Base-by-base conservation (phyloP, 2,329 filamentous ascomycete species). In the Fusarium sp. region DNA sequence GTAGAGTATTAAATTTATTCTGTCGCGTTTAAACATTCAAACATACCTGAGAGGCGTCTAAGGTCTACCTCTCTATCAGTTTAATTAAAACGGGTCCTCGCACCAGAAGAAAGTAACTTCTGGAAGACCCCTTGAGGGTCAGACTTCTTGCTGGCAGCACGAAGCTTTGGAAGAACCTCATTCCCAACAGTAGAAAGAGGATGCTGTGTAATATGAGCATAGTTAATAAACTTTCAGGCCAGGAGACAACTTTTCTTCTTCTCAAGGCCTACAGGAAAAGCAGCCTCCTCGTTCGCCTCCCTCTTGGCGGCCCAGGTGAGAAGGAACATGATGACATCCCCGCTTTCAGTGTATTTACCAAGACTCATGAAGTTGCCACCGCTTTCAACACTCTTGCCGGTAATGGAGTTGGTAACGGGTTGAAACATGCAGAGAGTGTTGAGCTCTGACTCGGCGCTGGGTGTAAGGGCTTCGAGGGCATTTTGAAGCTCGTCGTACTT, bases 161-260 rank as follows among this genome's bases (percentile, higher is more conserved):
- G 70, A 46, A 81, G 59, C 53, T 72, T 76, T 1, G 70, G 66
- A 20, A 82, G 56, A 23, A 79, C 80, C 25, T 77, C 75, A 10
- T 75, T 62, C 0, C 82, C 82, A 56, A 81, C 80, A 3, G 76
- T 72, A 3, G 70, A 41, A 11, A 83, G 71, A 4, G 77, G 75
- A 31, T 80, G 73, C 69, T 84, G 81, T 18, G 70, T 74, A 4
- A 68, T 60, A 41, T 79, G 74, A 3, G 81, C 81, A 47, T 84
- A 84, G 71, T 84, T 83, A 49, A 83, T 72, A 50, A 82, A 84
- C 43, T 70, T 72, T 74, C 75, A 77, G 6, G 71, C 55, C 62
- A 75, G n/a, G n/a, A n/a, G n/a, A n/a, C n/a, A n/a, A n/a, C n/a
- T n/a, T n/a, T n/a, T n/a, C n/a, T n/a, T n/a, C n/a, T n/a, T n/a